Evolutionary conservation across 495 filamentous ascomycete species (phyloP).

Genomic region (Neurospora tetrasperma): DNA sequence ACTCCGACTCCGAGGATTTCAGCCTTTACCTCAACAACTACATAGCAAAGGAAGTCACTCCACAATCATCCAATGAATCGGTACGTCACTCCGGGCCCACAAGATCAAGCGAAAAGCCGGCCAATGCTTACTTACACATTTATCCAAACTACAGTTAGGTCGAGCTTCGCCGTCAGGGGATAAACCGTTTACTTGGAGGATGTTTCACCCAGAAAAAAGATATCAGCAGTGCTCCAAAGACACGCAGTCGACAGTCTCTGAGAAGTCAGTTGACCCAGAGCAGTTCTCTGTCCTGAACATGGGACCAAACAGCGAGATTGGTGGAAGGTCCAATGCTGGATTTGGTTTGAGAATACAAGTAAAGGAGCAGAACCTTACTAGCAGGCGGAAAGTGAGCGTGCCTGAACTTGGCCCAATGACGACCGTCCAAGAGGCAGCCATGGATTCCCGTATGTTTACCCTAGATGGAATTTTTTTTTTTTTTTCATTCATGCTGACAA

Average conservation of each 20-base stretch:
- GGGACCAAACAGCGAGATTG: conserved; percentile 33
- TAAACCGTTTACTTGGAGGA: conserved; percentile 41
- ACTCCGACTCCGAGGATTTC: conserved; percentile 27
- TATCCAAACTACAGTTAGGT: conserved; percentile 17
- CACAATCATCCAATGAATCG: conserved; percentile 34
- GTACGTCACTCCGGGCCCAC: conserved; percentile 23
- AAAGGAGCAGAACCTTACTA: conserved; percentile 42
- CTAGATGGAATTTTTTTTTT: background rate
- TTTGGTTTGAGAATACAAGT: conserved; percentile 36
- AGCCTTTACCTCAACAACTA: conserved; percentile 30
- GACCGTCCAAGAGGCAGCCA: conserved; percentile 53
- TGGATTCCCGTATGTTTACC: conserved; percentile 62
- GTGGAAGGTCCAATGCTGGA: conserved; percentile 29
- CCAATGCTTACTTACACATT: conserved; percentile 24
- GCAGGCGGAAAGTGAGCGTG: conserved; percentile 52
- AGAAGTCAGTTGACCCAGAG: conserved; percentile 41
- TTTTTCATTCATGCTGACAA: conserved; percentile 16
- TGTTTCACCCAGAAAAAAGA: conserved; percentile 42
- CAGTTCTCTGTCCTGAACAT: conserved; percentile 37
- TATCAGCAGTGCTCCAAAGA: conserved; percentile 44
- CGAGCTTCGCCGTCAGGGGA: conserved; percentile 27
- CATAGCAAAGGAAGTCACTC: conserved; percentile 36
- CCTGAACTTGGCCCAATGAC: conserved; percentile 58
- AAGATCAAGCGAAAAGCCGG: conserved; percentile 8
- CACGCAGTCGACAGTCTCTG: conserved; percentile 26